Conservation (phyloP, 805 yeast species). For the Starmerella geochares region DNA sequence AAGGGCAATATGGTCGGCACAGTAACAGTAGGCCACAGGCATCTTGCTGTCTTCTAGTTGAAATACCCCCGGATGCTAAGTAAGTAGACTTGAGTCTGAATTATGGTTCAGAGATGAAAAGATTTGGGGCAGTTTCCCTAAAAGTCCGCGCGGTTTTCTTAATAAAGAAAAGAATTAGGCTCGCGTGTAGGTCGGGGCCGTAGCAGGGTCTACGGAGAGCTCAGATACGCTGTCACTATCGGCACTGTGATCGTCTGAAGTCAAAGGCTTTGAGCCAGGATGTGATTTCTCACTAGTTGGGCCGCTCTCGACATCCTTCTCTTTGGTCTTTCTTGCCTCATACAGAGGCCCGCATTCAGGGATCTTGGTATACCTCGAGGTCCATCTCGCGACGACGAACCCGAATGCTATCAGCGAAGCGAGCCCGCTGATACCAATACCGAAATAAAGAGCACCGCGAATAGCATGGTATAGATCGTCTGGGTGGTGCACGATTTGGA, state of each 20-base stretch:
- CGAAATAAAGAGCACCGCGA: background rate
- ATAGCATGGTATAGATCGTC: constrained; percentile 33
- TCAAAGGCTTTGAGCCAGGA: background rate
- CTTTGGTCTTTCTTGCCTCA: background rate
- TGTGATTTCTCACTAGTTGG: background rate
- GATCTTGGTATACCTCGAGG: background rate
- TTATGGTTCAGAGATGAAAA: no score
- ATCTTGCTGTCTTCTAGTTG: no score
- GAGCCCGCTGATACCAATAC: background rate
- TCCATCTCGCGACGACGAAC: background rate
- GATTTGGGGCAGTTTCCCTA: no score
- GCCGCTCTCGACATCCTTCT: background rate
- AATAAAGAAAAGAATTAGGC: no score
- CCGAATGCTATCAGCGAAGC: background rate
- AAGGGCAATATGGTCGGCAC: no score
- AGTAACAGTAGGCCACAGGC: no score
- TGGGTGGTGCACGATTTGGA: constrained; percentile 28
- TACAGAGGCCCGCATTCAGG: background rate
- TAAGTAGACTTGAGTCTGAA: no score
- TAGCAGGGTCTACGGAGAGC: background rate
- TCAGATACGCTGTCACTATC: background rate
- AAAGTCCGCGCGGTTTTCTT: no score
- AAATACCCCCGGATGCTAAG: no score
- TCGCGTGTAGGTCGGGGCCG: no score
- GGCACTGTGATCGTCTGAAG: background rate